Evolutionary conservation across 306 rosid species (phyloP), one percentile per base, ranked within the genome.

Genomic region (Prinsepia uniflora): DNA sequence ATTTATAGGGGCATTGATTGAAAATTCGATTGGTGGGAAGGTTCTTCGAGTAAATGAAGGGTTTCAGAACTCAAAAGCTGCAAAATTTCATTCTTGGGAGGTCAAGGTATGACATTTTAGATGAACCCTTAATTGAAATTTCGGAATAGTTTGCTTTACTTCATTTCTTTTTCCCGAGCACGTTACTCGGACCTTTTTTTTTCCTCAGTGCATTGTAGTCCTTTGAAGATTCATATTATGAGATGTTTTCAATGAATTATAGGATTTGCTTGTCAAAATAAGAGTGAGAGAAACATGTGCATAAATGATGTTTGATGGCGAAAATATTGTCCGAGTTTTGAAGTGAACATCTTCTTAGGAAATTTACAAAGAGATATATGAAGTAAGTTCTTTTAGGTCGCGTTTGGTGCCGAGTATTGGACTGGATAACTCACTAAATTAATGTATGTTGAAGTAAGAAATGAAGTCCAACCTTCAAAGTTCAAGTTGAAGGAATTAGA

Each of bases 71-170:
- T 80, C 97, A 46, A 85, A 85, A 76, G 83, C 82, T 81, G 65
- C 81, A 62, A 87, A 65, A 63, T 74, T 85, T 70, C 88, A 75
- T 72, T 86, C 92, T 67, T 85, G 87, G 81, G 84, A 79, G 76
- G 85, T 84, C 50, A 91, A 95, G 99, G 99, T 89, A 77, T 76
- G 81, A 62, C 64, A 45, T 72, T 66, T 56, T 34, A 19, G 64
- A 36, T 36, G 30, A 67, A 54, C 75, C 70, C 42, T 24, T 8
- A 59, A 24, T 14, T 46, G 14, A 52, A 39, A 40, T 47, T 13
- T 22, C 12, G 12, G 48, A 6, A 13, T 45, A 10, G 17, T 8
- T 52, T 19, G 52, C 15, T 3, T 65, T 66, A 11, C 74, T 40
- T 55, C 6, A 13, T 54, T 63, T 18, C 40, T 8, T 46, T 55